Base-by-base conservation (phyloP, 805 yeast genomes). In the Ogataea naganishii region DNA sequence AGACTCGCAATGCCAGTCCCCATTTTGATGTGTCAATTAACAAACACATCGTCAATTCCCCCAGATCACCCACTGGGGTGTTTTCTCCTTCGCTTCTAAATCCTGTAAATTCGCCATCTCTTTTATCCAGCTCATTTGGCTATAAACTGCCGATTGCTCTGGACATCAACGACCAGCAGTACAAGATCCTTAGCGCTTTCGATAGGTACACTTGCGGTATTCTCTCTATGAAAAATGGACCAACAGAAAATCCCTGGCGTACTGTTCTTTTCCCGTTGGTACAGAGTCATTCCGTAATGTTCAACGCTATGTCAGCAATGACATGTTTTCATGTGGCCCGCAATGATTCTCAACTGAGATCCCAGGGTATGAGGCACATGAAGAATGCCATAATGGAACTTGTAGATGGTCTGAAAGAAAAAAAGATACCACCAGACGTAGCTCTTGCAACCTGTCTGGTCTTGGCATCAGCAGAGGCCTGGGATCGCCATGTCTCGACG, bases 211-310 rank as follows among this genome's bases (percentile, higher is more conserved):
- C 73, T 1, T 65, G 70, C 34, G 64, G 62, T 3, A 65, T 77
- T 30, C 63, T 78, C 70, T 71, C 80, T 5, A 72, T 77, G 33
- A 75, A 72, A 39, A 70, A 74, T 38, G 82, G 81, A 0, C 72
- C 72, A 0, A 51, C 66, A 3, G 82, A 75, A 37, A 77, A 78
- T 41, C 85, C 84, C 6, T 78, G 85, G 85, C 51, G 79, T 29
- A 61, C 65, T 7, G 42, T 68, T 23, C 52, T 76, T 27, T 48
- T 76, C 43, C 83, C 84, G 1, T 46, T 74, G 26, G 75, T 81
- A 0, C 41, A 56, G n/a, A 53, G 64, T 18, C 64, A 74, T 40
- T 60, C 76, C 2, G 78, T 75, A 9, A 51, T 78, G 34, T 69
- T 68, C 53, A 71, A 76, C 43, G 73, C 82, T 1, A 56, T 78